phyloP scores from a whole-genome alignment of 2,329 filamentous ascomycete genomes.

The Colletotrichum neosansevieriae region DNA sequence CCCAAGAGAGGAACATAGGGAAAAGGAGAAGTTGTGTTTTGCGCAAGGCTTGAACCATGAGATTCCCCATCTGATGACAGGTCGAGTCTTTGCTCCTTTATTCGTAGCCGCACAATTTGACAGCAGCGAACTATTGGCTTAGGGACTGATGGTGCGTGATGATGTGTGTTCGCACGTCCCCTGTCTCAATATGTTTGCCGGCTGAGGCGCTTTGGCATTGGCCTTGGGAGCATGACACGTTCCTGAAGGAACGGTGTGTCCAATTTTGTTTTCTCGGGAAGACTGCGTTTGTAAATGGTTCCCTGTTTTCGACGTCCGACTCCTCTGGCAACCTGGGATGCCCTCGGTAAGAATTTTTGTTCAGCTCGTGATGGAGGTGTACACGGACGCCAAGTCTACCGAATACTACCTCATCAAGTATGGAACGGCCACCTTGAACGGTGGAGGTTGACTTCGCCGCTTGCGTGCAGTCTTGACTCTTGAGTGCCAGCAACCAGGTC shows the following conservation, averaged over 20 bases:
- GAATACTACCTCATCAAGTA: conserved; percentile 33
- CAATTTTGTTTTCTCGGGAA: conserved; percentile 16
- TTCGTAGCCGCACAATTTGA: conserved; percentile 21
- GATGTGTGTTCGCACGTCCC: conserved; percentile 26
- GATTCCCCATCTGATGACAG: conserved; percentile 1
- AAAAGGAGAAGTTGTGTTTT: conserved; percentile 16
- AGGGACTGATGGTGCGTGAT: conserved; percentile 17
- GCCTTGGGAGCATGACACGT: not conserved
- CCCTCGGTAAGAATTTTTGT: conserved; percentile 16
- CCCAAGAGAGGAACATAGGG: not conserved
- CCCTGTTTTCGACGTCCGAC: conserved; percentile 14
- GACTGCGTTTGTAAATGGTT: conserved; percentile 5
- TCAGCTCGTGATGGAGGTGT: conserved; percentile 21
- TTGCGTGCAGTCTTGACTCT: conserved; percentile 17
- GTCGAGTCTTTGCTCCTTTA: not conserved
- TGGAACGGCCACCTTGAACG: not conserved
- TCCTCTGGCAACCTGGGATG: conserved; percentile 15
- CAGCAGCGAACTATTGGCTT: conserved; percentile 24
- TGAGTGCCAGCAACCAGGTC: conserved; percentile 20
- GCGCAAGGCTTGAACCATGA: conserved; percentile 16
- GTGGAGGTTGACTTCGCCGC: conserved; percentile 32
- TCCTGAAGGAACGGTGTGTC: conserved; percentile 1
- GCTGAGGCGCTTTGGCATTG: conserved; percentile 22
- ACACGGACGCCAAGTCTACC: conserved; percentile 33
- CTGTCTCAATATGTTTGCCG: conserved; percentile 20